Percentiles rank a stretch among this genome's conserved stretches.
Conservation (phyloP, 345 rosid species). For the Lepidium sativum region DNA sequence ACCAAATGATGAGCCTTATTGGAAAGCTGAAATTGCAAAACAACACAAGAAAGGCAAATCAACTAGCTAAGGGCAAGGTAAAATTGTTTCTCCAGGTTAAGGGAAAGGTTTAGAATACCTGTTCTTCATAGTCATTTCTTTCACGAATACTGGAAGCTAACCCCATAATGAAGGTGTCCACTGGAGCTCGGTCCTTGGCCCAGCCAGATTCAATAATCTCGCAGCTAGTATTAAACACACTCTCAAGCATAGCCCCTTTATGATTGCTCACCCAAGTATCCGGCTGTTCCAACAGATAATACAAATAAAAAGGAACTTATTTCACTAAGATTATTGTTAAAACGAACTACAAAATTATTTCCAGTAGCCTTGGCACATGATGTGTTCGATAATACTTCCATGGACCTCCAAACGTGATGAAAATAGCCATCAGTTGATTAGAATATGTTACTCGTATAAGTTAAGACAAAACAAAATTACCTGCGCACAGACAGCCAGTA, state of each 20-base stretch:
- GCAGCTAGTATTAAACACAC: slow-evolving; percentile 68
- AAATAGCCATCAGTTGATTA: not conserved
- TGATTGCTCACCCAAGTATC: slow-evolving; percentile 71
- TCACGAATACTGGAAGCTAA: slow-evolving; percentile 85
- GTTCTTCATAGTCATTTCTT: slow-evolving; percentile 82
- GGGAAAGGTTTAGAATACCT: slow-evolving; percentile 41
- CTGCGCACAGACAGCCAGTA: slow-evolving; percentile 85
- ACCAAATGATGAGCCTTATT: slow-evolving; percentile 26
- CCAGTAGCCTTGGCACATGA: not conserved
- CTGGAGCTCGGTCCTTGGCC: slow-evolving; percentile 91
- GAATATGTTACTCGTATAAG: slow-evolving; percentile 2
- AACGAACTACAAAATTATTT: not conserved
- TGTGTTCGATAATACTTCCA: slow-evolving; percentile 4
- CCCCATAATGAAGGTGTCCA: slow-evolving; percentile 91
- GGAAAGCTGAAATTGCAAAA: slow-evolving; percentile 3
- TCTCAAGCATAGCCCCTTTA: slow-evolving; percentile 69
- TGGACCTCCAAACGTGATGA: not conserved
- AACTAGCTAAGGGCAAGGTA: slow-evolving; percentile 4
- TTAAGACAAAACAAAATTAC: slow-evolving; percentile 31
- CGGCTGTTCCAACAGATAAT: slow-evolving; percentile 46
- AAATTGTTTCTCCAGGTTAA: not conserved
- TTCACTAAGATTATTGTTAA: not conserved
- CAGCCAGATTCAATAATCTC: slow-evolving; percentile 92
- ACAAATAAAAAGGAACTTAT: not conserved
- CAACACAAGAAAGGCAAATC: not conserved